Evolutionary conservation across 441 rosid species (phyloP).

Genomic region (Jatropha podagrica): DNA sequence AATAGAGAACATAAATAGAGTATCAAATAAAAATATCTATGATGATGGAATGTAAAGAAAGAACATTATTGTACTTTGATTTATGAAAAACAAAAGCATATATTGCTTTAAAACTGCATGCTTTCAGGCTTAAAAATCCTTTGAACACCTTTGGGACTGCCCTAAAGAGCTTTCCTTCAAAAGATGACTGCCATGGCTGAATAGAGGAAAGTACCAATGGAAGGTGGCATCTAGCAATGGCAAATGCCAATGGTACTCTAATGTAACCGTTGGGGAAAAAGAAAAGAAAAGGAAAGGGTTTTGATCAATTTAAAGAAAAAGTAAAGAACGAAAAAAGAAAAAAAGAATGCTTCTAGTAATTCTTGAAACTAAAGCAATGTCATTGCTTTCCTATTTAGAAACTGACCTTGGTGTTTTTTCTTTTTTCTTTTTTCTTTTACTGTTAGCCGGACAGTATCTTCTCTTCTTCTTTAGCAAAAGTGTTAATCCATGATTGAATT

Average conservation of each 20-base stretch:
- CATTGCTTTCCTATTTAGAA: neutral
- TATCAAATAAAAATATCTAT: neutral
- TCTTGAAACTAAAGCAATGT: constrained; percentile 13
- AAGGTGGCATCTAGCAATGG: neutral
- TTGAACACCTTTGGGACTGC: constrained; percentile 35
- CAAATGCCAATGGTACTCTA: constrained; percentile 3
- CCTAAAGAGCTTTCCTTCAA: constrained; percentile 25
- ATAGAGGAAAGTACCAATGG: constrained; percentile 23
- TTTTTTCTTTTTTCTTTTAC: no score
- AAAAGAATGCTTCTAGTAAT: constrained; percentile 12
- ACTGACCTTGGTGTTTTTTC: neutral
- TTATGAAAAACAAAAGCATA: constrained; percentile 11
- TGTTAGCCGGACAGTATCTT: no score
- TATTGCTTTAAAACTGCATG: neutral
- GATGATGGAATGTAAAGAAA: constrained; percentile 20
- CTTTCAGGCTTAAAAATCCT: constrained; percentile 22
- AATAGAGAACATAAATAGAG: constrained; percentile 22
- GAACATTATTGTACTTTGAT: constrained; percentile 29
- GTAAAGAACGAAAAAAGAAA: constrained; percentile 9
- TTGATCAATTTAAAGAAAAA: constrained; percentile 5
- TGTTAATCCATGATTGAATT: no score
- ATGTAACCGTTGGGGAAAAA: constrained; percentile 25
- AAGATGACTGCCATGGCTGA: constrained; percentile 18
- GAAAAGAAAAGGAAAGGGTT: neutral
- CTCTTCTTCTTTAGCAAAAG: no score